Conservation (phyloP, 2,329 filamentous ascomycete genomes). For the Epicoccum sorghinum region DNA sequence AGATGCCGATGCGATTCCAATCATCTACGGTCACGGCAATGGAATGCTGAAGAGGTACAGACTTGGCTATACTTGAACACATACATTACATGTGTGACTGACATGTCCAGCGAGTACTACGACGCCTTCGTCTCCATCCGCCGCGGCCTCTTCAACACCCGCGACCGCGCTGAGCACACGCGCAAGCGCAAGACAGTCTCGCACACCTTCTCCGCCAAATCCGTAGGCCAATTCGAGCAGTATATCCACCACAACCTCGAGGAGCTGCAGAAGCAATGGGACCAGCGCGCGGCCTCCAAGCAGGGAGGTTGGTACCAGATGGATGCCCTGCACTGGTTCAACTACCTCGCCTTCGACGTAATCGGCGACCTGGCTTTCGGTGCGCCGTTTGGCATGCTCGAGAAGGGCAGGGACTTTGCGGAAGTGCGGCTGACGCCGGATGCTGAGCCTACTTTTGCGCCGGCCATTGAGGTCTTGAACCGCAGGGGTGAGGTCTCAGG, state of each 20-base stretch:
- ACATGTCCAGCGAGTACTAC: constrained; percentile 73
- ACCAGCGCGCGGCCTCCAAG: constrained; percentile 62
- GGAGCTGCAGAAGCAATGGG: constrained; percentile 75
- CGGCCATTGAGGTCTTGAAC: constrained; percentile 88
- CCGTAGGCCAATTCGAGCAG: constrained; percentile 82
- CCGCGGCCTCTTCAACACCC: constrained; percentile 87
- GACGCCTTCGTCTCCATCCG: constrained; percentile 89
- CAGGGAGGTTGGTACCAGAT: constrained; percentile 65
- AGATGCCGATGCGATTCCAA: constrained; percentile 76
- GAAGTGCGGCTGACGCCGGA: constrained; percentile 70
- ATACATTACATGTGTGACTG: neutral
- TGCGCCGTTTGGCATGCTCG: constrained; percentile 82
- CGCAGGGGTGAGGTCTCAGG: constrained; percentile 84
- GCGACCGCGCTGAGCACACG: constrained; percentile 79
- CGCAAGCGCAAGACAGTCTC: constrained; percentile 89
- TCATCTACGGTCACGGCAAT: constrained; percentile 72
- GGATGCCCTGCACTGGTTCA: constrained; percentile 82
- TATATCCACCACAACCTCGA: constrained; percentile 84
- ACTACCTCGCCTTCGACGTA: constrained; percentile 61
- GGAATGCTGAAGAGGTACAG: constrained; percentile 56
- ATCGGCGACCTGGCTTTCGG: constrained; percentile 73
- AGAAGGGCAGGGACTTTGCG: constrained; percentile 75
- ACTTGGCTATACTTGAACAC: neutral
- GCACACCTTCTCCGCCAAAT: constrained; percentile 85
- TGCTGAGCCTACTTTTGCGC: constrained; percentile 69